A percentile compares a stretch with the other conserved stretches of the same genome.
Evolutionary conservation across 177 flowering plant species (phyloP).

Genomic region (Vitis hybrid): DNA sequence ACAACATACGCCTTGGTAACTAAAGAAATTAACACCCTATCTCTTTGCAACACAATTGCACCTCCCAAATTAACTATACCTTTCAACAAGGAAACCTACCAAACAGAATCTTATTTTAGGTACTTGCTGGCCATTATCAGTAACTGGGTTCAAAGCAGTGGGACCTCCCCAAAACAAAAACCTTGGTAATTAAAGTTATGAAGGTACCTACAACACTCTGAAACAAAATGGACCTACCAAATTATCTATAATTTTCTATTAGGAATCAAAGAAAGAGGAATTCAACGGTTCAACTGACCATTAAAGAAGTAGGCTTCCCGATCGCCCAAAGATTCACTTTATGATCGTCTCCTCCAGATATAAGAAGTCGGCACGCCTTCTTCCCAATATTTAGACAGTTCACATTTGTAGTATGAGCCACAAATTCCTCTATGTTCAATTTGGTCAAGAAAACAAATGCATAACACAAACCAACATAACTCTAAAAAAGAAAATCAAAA

Average conservation of each 20-base stretch:
- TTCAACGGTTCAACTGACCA: slow-evolving; percentile 42
- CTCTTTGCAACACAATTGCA: too few relatives aligned
- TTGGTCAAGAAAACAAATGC: slow-evolving; percentile 45
- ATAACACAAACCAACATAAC: not conserved
- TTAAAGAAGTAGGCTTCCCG: slow-evolving; percentile 69
- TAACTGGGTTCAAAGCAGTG: too few relatives aligned
- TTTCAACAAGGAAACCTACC: too few relatives aligned
- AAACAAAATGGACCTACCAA: too few relatives aligned
- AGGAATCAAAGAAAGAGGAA: not conserved
- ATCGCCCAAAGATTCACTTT: slow-evolving; percentile 84
- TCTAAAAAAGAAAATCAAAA: not conserved
- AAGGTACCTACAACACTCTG: too few relatives aligned
- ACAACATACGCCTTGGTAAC: too few relatives aligned
- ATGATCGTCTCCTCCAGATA: slow-evolving; percentile 87
- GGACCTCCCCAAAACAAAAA: too few relatives aligned
- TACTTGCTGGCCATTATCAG: too few relatives aligned
- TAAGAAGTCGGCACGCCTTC: slow-evolving; percentile 57
- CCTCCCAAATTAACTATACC: too few relatives aligned
- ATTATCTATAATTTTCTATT: not conserved
- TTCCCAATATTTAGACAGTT: slow-evolving; percentile 78
- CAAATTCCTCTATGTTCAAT: slow-evolving; percentile 69
- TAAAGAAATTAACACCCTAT: too few relatives aligned
- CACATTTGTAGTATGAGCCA: slow-evolving; percentile 73
- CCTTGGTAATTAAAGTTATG: too few relatives aligned
- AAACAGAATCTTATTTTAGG: too few relatives aligned